Percentiles rank a stretch among this genome's conserved stretches.
phyloP scores from a whole-genome alignment of 1,139 yeast species.

The Yamadazyma songkhlaensis region DNA sequence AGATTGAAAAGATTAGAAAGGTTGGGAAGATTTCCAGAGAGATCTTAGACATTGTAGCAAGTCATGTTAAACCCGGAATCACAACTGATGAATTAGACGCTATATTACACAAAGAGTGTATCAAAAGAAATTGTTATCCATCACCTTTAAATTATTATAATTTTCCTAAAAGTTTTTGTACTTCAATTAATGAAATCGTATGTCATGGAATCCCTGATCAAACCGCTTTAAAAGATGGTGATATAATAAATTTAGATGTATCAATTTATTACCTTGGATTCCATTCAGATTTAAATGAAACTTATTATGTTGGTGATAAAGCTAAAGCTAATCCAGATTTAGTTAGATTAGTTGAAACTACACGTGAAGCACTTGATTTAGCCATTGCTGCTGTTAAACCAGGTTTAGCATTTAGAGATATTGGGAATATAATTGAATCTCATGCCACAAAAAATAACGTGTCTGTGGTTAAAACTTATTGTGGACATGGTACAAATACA shows the following conservation, averaged over 20 bases:
- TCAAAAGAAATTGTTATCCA: conserved; percentile 90
- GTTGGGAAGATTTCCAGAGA: conserved; percentile 82
- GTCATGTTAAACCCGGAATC: conserved; percentile 78
- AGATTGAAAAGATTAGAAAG: conserved; percentile 68
- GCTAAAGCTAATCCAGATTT: conserved; percentile 71
- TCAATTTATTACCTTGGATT: conserved; percentile 81
- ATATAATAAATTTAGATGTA: conserved; percentile 88
- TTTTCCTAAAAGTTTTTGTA: conserved; percentile 90
- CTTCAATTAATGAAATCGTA: conserved; percentile 90
- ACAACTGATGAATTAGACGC: conserved; percentile 93
- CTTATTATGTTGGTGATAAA: conserved; percentile 94
- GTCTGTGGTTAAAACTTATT: conserved; percentile 85
- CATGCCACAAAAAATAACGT: conserved; percentile 79
- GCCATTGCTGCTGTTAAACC: conserved; percentile 89
- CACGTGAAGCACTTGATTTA: conserved; percentile 81
- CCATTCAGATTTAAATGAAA: conserved; percentile 95
- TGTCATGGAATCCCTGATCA: conserved; percentile 98
- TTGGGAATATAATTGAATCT: conserved; percentile 86
- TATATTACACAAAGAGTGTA: conserved; percentile 81
- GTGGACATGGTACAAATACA: conserved; percentile 91
- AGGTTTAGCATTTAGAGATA: conserved; percentile 80
- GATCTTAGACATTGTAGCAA: conserved; percentile 82
- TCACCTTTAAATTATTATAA: conserved; percentile 94
- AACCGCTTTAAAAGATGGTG: conserved; percentile 85
- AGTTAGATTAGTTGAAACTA: conserved; percentile 88